These are phyloP conservation scores for Aquilaria malaccensis DNA, from an alignment of 345 rosid species.

Conservation along the genomic window DNA sequence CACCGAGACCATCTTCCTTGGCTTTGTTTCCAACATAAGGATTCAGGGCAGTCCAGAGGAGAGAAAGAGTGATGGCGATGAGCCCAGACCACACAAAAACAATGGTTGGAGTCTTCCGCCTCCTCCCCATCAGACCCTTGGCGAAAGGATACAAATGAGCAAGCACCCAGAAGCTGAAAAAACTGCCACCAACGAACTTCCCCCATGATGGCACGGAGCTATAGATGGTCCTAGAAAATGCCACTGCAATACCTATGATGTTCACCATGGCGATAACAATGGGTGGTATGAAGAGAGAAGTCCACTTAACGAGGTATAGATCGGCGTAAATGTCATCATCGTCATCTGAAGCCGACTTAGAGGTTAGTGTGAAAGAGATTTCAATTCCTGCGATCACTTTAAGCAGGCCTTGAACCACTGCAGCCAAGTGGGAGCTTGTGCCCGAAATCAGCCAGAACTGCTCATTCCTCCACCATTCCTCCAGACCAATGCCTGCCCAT, in stretches of 20 bases:
- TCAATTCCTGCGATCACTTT: slow-evolving; percentile 84
- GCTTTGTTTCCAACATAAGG: slow-evolving; percentile 29
- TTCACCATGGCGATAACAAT: slow-evolving; percentile 81
- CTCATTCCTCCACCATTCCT: slow-evolving; percentile 96
- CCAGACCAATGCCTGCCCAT: slow-evolving; percentile 69
- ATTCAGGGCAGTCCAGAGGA: slow-evolving; percentile 62
- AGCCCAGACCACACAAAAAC: slow-evolving; percentile 88
- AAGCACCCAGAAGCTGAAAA: slow-evolving; percentile 89
- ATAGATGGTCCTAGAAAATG: slow-evolving; percentile 60
- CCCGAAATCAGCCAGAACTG: slow-evolving; percentile 86
- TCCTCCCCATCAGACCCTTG: slow-evolving; percentile 81
- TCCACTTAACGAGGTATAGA: slow-evolving; percentile 75
- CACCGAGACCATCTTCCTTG: slow-evolving; percentile 15
- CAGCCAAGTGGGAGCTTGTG: slow-evolving; percentile 75
- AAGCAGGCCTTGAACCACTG: slow-evolving; percentile 74
- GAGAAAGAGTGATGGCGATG: slow-evolving; percentile 68
- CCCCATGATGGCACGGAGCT: slow-evolving; percentile 65
- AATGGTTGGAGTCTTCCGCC: slow-evolving; percentile 82
- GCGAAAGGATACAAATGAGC: slow-evolving; percentile 87
- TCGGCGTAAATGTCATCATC: slow-evolving; percentile 67
- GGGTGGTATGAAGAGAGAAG: slow-evolving; percentile 73
- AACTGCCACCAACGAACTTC: slow-evolving; percentile 76
- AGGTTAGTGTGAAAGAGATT: slow-evolving; percentile 75
- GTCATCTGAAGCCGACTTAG: slow-evolving; percentile 67
- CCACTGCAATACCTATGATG: slow-evolving; percentile 60